phyloP scores from a whole-genome alignment of 2,329 filamentous ascomycete genomes.

The Clonostachys byssicola region DNA sequence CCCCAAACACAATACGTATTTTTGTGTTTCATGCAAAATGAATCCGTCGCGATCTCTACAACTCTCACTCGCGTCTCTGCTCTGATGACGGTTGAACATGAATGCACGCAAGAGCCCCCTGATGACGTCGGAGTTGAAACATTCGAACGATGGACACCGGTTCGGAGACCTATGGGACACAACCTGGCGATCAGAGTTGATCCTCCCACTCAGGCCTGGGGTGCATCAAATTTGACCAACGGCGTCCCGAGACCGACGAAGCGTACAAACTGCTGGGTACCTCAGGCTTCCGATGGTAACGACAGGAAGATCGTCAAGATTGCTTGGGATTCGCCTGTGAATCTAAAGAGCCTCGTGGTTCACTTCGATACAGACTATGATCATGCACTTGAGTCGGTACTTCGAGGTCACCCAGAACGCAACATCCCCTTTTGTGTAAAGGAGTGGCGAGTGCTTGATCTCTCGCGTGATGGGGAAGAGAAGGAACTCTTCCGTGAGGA shows the following conservation, averaged over 20 bases:
- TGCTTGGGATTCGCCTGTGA: constrained; percentile 7
- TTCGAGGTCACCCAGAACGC: constrained; percentile 14
- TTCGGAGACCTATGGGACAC: constrained; percentile 14
- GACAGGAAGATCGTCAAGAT: constrained; percentile 5
- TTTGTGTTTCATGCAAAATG: constrained; percentile 13
- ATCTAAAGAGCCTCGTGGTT: constrained; percentile 8
- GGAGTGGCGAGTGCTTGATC: constrained; percentile 12
- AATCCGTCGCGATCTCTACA: constrained; percentile 11
- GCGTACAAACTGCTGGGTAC: constrained; percentile 15
- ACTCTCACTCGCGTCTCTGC: constrained; percentile 10
- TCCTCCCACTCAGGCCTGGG: constrained; percentile 9
- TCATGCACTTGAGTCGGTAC: constrained; percentile 14
- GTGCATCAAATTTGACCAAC: constrained; percentile 7
- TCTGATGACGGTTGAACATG: constrained; percentile 15
- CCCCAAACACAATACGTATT: constrained; percentile 15
- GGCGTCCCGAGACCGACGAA: constrained; percentile 14
- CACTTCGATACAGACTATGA: constrained; percentile 17
- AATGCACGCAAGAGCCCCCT: constrained; percentile 12
- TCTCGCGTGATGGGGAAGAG: constrained; percentile 7
- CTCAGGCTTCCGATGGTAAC: not conserved
- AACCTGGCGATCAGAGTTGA: constrained; percentile 11
- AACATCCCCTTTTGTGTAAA: constrained; percentile 14
- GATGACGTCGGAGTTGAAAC: constrained; percentile 13
- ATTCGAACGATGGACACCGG: constrained; percentile 16
- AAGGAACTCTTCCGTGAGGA: constrained; percentile 10